Conservation (phyloP, 2,329 filamentous ascomycete species). For the Fonsecaea erecta region DNA sequence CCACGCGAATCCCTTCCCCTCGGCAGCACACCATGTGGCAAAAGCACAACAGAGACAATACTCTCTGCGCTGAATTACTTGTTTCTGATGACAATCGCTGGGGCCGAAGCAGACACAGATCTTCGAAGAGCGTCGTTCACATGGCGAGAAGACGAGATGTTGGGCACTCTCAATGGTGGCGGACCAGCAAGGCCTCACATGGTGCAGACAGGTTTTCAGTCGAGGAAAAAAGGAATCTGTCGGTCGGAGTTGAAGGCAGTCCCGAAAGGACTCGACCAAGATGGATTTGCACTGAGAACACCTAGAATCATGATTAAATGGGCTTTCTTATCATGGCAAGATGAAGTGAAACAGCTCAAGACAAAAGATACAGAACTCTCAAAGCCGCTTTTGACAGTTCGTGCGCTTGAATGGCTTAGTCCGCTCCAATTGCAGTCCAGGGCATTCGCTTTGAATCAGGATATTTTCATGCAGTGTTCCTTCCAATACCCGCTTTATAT, state of each 20-base stretch:
- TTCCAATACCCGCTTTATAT: constrained; percentile 69
- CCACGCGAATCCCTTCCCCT: neutral
- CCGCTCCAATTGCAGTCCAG: neutral
- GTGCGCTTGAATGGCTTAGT: neutral
- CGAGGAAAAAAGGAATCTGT: no score
- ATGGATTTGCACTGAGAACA: no score
- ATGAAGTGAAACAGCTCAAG: neutral
- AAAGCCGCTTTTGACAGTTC: neutral
- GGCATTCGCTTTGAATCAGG: neutral
- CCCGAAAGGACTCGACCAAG: no score
- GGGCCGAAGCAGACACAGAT: neutral
- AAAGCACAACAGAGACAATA: neutral
- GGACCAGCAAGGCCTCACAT: no score
- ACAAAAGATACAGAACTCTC: neutral
- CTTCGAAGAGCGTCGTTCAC: neutral
- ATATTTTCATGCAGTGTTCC: constrained; percentile 3
- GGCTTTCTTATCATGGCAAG: no score
- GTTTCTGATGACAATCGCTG: neutral
- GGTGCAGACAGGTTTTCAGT: no score
- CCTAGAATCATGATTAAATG: no score
- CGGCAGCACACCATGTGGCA: neutral
- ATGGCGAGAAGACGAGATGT: neutral
- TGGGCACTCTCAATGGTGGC: no score
- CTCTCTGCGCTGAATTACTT: neutral
- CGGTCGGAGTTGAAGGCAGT: no score